Conservation (phyloP, 1,284 basidiomycete species). For the Leccinum pachyderme region DNA sequence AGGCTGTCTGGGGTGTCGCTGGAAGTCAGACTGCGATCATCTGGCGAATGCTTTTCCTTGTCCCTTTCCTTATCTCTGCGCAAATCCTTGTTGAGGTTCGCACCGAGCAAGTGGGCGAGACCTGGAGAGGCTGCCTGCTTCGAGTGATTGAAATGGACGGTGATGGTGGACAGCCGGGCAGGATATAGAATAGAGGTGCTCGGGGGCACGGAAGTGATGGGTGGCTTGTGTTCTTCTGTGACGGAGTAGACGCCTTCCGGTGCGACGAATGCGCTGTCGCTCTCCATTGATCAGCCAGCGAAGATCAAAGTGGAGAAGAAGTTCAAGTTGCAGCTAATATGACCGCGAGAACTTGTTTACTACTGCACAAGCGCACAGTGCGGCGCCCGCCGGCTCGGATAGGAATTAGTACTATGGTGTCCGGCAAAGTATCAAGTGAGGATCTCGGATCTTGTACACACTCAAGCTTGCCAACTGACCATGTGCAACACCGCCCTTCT, state of each 20-base stretch:
- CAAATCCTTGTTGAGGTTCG: slow-evolving; percentile 39
- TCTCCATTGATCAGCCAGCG: slow-evolving; percentile 49
- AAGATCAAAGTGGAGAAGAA: neutral
- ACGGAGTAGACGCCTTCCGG: slow-evolving; percentile 85
- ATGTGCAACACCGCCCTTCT: slow-evolving; percentile 18
- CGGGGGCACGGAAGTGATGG: slow-evolving; percentile 45
- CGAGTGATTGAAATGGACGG: slow-evolving; percentile 58
- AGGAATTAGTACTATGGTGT: neutral
- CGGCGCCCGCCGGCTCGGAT: neutral
- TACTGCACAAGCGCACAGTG: neutral
- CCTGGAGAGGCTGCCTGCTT: slow-evolving; percentile 57
- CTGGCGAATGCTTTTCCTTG: slow-evolving; percentile 42
- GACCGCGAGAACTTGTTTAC: slow-evolving; percentile 18
- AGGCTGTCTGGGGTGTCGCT: slow-evolving; percentile 63
- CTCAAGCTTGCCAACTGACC: slow-evolving; percentile 18
- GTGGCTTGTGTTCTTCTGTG: slow-evolving; percentile 79
- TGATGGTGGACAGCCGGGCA: slow-evolving; percentile 59
- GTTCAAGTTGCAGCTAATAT: neutral
- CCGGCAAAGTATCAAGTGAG: slow-evolving; percentile 13
- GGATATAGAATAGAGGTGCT: slow-evolving; percentile 53
- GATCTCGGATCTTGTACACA: slow-evolving; percentile 28
- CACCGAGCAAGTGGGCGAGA: slow-evolving; percentile 64
- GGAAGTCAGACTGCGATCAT: slow-evolving; percentile 73
- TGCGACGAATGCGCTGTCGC: slow-evolving; percentile 77
- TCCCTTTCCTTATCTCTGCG: slow-evolving; percentile 57